phyloP scores from a whole-genome alignment of 1,139 yeast species.

The Geotrichum candidum region DNA sequence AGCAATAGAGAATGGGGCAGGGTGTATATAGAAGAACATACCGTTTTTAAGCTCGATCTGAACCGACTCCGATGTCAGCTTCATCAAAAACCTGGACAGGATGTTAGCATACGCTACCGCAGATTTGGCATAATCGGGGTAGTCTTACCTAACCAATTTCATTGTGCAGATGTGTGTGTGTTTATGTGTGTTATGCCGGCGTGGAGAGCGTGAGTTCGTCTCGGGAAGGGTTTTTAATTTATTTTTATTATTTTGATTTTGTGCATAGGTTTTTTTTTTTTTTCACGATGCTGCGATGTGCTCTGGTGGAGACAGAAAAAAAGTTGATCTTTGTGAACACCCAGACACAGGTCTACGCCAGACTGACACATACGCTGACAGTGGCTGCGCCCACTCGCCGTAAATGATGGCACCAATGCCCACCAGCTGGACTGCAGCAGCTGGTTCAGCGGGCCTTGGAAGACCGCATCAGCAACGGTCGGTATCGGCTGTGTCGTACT shows the following conservation, averaged over 20 bases:
- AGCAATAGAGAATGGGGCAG: slow-evolving; percentile 18
- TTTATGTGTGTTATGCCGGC: not conserved
- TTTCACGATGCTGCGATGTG: not conserved
- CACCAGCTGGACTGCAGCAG: too few species aligned
- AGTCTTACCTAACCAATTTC: slow-evolving; percentile 47
- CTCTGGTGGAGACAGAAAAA: not conserved
- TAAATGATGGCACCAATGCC: not conserved
- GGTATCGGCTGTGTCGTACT: too few species aligned
- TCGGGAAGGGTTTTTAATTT: too few species aligned
- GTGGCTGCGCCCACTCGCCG: too few species aligned
- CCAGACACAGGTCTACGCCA: slow-evolving; percentile 1
- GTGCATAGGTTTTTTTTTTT: not conserved
- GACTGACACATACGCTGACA: not conserved
- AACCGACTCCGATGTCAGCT: slow-evolving; percentile 77
- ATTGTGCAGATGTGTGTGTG: slow-evolving; percentile 30
- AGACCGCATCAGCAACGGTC: too few species aligned
- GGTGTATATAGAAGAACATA: slow-evolving; percentile 19
- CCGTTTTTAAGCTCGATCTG: slow-evolving; percentile 93
- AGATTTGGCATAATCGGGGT: not conserved
- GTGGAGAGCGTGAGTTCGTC: not conserved
- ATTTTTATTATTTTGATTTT: too few species aligned
- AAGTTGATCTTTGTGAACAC: slow-evolving; percentile 1
- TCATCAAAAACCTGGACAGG: slow-evolving; percentile 68
- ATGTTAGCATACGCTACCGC: slow-evolving; percentile 6
- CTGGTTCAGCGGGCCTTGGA: too few species aligned